Percentiles rank a stretch among this genome's conserved stretches.
phyloP scores from a whole-genome alignment of 2,329 filamentous ascomycete species.

The Colletotrichum sp. region DNA sequence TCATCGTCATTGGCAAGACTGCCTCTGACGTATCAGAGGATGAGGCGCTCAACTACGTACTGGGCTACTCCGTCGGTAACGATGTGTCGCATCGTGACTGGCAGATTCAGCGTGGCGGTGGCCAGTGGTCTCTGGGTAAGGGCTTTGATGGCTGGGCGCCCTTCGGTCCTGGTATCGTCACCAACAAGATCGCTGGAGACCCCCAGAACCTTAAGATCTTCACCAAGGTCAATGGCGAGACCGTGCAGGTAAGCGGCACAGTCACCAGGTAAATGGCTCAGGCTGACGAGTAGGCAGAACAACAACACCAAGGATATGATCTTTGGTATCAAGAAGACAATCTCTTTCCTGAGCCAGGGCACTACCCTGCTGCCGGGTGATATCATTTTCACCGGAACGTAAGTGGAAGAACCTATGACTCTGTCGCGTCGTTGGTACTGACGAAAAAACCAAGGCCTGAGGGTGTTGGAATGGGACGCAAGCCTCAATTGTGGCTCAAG shows the following conservation, averaged over 20 bases:
- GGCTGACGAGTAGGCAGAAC: constrained; percentile 36
- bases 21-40: constrained; percentile 69
- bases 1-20: constrained; percentile 73
- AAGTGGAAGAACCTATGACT: constrained; percentile 29
- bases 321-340: constrained; percentile 63
- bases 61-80: constrained; percentile 78
- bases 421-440: neutral
- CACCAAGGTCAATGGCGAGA: constrained; percentile 65
- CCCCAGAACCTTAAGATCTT: constrained; percentile 61
- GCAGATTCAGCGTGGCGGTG: constrained; percentile 71
- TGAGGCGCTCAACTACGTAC: constrained; percentile 71
- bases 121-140: constrained; percentile 76
- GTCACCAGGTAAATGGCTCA: neutral
- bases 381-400: constrained; percentile 71
- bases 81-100: constrained; percentile 83
- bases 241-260: constrained; percentile 50
- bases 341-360: constrained; percentile 65
- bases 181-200: constrained; percentile 56
- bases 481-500: constrained; percentile 71
- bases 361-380: constrained; percentile 69
- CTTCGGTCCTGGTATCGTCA: constrained; percentile 74
- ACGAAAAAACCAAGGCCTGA: constrained; percentile 52
- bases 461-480: constrained; percentile 74
- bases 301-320: constrained; percentile 67
- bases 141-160: constrained; percentile 80